Evolutionary conservation across 805 yeast genomes (phyloP), one percentile per base, ranked within the genome.

Genomic region (Schwanniomyces polymorphus): DNA sequence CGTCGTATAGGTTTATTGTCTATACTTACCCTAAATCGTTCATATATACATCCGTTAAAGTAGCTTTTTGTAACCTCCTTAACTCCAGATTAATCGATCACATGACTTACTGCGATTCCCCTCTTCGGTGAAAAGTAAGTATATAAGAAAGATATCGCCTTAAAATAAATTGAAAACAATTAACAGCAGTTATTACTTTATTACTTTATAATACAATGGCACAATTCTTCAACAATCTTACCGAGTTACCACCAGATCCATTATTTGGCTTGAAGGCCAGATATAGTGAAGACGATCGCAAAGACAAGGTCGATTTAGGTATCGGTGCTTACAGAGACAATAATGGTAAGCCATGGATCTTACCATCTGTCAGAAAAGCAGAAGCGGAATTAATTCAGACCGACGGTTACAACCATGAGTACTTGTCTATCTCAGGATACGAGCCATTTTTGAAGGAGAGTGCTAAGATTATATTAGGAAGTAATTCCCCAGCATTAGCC

Each of bases 241-340:
- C 76, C 42, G 80, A 78, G 57, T 70, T 86, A 50, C 96, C 97
- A 25, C 86, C 92, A 27, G 97, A 91, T 67, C 91, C 97, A 6
- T 78, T 91, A 45, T 91, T 91, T 58, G 94, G 87, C 7, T 78
- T 91, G 53, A 87, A 86, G 66, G 84, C 85, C 37, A 76, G 92
- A 62, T 82, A 70, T 60, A 59, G 65, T 21, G 74, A 77, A 34
- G 95, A 88, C 60, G 12, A 77, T 3, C 74, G 92, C 48, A 16
- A 76, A 2, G 68, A 71, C 49, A 91, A 90, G 68, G 96, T 90
- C 42, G 97, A 91, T 63, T 74, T 88, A 57, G 94, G 95, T 33
- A 86, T 88, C 53, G 96, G 96, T 51, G 88, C 89, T 38, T 84
- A 84, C 69, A 75, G 89, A 63, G 88, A 84, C 63, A 79, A 82